Percentiles rank a stretch among this genome's conserved stretches.
These are phyloP conservation scores for Bipolaris oryzae DNA, from an alignment of 2,329 filamentous ascomycete species.

Conservation along the genomic window DNA sequence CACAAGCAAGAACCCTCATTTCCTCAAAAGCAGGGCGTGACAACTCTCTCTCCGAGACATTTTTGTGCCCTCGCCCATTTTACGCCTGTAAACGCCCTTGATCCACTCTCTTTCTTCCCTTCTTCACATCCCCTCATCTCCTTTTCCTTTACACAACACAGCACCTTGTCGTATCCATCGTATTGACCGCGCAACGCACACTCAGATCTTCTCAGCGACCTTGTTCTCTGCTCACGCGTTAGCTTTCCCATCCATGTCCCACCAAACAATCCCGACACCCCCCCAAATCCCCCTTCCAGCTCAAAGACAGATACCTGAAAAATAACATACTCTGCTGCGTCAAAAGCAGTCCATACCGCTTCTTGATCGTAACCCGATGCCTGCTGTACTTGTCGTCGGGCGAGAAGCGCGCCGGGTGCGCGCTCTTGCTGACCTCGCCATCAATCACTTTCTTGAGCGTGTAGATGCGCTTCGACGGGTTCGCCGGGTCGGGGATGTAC, in stretches of 20 bases:
- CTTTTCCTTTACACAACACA: no score
- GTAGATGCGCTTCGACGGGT: slow-evolving; percentile 78
- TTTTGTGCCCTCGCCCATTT: no score
- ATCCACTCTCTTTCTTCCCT: no score
- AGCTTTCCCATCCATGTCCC: not conserved
- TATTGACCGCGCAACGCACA: no score
- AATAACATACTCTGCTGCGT: slow-evolving; percentile 70
- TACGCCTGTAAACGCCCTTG: no score
- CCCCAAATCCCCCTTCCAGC: not conserved
- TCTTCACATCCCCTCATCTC: no score
- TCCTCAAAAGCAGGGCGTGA: no score
- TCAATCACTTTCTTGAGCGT: slow-evolving; percentile 88
- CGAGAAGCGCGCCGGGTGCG: slow-evolving; percentile 94
- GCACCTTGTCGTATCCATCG: no score
- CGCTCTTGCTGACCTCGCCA: slow-evolving; percentile 90
- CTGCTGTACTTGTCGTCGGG: slow-evolving; percentile 98
- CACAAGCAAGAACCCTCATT: no score
- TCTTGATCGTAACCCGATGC: slow-evolving; percentile 93
- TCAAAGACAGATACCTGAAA: not conserved
- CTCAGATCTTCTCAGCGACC: slow-evolving; percentile 27
- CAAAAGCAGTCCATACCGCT: slow-evolving; percentile 85
- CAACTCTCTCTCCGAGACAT: no score
- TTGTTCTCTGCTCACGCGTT: slow-evolving; percentile 30
- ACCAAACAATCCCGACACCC: not conserved
- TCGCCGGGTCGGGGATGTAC: slow-evolving; percentile 83